A percentile compares a stretch with the other conserved stretches of the same genome.
phyloP scores from a whole-genome alignment of 164 flowering plant genomes.

The Akebia trifoliata region DNA sequence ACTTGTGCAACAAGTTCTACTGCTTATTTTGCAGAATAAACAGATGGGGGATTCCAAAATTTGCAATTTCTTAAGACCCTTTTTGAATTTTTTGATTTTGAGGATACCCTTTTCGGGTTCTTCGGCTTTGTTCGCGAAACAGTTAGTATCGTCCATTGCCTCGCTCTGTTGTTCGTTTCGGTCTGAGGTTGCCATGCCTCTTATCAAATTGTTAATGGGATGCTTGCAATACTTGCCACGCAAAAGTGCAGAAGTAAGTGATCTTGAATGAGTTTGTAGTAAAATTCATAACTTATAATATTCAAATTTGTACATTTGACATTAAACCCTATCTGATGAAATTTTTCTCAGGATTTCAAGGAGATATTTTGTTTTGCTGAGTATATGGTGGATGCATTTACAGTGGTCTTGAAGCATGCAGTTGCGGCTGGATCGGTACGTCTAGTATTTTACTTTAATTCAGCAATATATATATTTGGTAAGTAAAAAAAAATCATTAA shows the following conservation, averaged over 20 bases:
- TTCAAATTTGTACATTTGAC: too few relatives aligned
- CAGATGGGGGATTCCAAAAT: constrained; percentile 39
- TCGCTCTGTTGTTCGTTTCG: constrained; percentile 61
- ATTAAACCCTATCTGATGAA: too few relatives aligned
- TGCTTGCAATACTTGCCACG: constrained; percentile 43
- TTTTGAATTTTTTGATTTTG: constrained; percentile 52
- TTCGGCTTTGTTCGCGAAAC: constrained; percentile 38
- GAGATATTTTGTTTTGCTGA: constrained; percentile 37
- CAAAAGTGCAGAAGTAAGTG: constrained; percentile 55
- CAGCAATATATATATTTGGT: too few relatives aligned
- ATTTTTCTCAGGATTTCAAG: constrained; percentile 66
- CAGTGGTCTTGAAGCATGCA: constrained; percentile 44
- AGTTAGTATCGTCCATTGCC: constrained; percentile 50
- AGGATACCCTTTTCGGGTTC: constrained; percentile 35
- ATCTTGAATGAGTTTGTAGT: background rate
- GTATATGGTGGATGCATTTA: constrained; percentile 52
- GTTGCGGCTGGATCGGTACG: constrained; percentile 49
- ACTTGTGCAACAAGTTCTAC: constrained; percentile 61
- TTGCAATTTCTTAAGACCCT: constrained; percentile 68
- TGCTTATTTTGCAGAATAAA: constrained; percentile 46
- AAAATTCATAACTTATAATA: too few relatives aligned
- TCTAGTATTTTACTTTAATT: too few relatives aligned
- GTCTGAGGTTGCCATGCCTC: constrained; percentile 46
- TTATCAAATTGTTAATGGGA: constrained; percentile 42
- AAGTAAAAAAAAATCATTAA: too few relatives aligned